Base-by-base conservation (phyloP, 208 protist genomes). In the Strigomonas culicis region DNA sequence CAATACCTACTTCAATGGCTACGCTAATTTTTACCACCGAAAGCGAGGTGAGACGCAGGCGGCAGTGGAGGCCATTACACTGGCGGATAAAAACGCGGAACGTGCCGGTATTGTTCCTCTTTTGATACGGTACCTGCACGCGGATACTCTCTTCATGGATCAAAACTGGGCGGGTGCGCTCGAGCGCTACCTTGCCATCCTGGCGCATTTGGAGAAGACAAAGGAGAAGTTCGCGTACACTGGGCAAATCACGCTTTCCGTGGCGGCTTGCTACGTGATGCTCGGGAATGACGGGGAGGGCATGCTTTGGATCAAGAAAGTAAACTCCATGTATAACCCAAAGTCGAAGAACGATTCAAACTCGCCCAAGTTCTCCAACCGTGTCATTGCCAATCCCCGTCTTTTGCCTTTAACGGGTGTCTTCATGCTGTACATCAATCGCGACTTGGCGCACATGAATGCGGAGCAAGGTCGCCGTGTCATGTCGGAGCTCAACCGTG, bases 341-440 rank as follows among this genome's bases (percentile, higher is more conserved):
- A 94, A 88, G 72, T 96, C 90, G 1, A 96, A 96, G 70, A 93
- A 86, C 60, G 90, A 96, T 68, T 68, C 82, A n/a, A 91, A 94
- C 70, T 92, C 87, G 10, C 90, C 90, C 27, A 92, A 88, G 69
- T 93, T 93, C 63, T 80, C 90, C 7, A 59, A 74, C 44, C 84
- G 87, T 59, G 81, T 93, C 32, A 66, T 93, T 19, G 71, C 78
- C 19, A 92, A 96, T 65, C 74, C 72, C 17, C 75, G 73, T 4
- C 73, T 96, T 32, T 73, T 96, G 27, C 86, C 86, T 4, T 70
- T 94, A 17, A 81, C 79, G 13, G 90, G 76, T 46, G 81, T 96
- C 21, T 93, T 94, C 72, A 89, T 92, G 84, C 75, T 96, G 27
- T 96, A 96, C 67, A 91, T 96, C 58, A 96, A 96, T 69, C 86